Conservation (phyloP, 2,329 filamentous ascomycete species). For the Clarireedia sp. region DNA sequence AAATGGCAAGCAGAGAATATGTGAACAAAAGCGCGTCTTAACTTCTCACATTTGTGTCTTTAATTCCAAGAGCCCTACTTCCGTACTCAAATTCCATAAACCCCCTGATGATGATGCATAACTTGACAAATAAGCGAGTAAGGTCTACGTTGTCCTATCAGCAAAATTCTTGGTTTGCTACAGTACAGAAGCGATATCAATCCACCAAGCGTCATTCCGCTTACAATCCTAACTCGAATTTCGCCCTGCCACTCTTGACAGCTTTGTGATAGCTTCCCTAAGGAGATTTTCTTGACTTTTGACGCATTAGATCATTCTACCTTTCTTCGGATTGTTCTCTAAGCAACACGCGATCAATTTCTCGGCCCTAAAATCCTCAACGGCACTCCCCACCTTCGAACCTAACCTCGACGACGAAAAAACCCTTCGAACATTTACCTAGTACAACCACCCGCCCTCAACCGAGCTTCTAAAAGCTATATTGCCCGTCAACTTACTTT, state of each 20-base stretch:
- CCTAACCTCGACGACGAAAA: constrained; percentile 5
- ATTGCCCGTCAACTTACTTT: background rate
- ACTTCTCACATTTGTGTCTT: too few species aligned
- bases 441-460: background rate
- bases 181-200: background rate
- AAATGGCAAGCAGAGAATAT: background rate
- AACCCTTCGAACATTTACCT: constrained; percentile 2
- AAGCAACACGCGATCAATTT: background rate
- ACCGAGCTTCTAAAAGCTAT: constrained; percentile 4
- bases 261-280: background rate
- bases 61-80: too few species aligned
- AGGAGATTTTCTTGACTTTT: background rate
- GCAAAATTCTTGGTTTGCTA: background rate
- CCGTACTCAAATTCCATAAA: background rate
- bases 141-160: background rate
- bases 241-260: background rate
- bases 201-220: constrained; percentile 4
- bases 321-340: background rate
- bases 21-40: background rate
- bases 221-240: background rate
- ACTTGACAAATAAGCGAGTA: constrained; percentile 5
- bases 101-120: constrained; percentile 3
- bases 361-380: background rate
- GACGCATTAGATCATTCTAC: background rate
- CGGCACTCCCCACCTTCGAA: constrained; percentile 8